phyloP scores from a whole-genome alignment of 2,329 filamentous ascomycete species.

The Diplocarpon mali region DNA sequence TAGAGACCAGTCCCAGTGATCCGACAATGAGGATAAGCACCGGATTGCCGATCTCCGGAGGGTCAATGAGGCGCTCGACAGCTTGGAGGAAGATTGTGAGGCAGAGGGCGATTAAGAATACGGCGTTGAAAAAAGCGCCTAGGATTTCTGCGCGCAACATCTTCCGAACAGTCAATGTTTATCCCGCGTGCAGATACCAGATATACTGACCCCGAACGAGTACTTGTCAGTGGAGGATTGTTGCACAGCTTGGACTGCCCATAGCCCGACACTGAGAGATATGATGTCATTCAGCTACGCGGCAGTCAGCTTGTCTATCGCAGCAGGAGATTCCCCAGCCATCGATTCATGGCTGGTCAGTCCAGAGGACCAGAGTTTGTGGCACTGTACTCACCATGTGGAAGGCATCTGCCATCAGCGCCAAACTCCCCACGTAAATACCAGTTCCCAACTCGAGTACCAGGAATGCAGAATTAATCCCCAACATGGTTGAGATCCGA shows the following conservation, averaged over 20 bases:
- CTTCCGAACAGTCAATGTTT: conserved; percentile 34
- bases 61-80: conserved; percentile 81
- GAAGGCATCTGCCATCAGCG: conserved; percentile 91
- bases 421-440: conserved; percentile 80
- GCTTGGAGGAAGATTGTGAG: conserved; percentile 95
- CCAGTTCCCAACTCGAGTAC: conserved; percentile 77
- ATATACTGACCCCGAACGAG: conserved; percentile 70
- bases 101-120: conserved; percentile 93
- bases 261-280: conserved; percentile 81
- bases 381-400: conserved; percentile 62
- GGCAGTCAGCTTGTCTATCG: conserved; percentile 11
- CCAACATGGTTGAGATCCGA: conserved; percentile 85
- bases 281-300: conserved; percentile 91
- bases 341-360: too few relatives aligned
- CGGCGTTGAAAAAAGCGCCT: conserved; percentile 91
- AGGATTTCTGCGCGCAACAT: conserved; percentile 97
- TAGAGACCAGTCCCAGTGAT: conserved; percentile 73
- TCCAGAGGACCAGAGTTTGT: not conserved
- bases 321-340: not conserved
- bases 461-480: conserved; percentile 84
- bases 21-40: conserved; percentile 84
- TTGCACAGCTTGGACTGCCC: conserved; percentile 86
- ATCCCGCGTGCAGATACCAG: not conserved
- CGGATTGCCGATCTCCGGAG: conserved; percentile 76
- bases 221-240: conserved; percentile 81